Conservation (phyloP, 2,329 filamentous ascomycete genomes). For the Sclerotiophoma versabilis region DNA sequence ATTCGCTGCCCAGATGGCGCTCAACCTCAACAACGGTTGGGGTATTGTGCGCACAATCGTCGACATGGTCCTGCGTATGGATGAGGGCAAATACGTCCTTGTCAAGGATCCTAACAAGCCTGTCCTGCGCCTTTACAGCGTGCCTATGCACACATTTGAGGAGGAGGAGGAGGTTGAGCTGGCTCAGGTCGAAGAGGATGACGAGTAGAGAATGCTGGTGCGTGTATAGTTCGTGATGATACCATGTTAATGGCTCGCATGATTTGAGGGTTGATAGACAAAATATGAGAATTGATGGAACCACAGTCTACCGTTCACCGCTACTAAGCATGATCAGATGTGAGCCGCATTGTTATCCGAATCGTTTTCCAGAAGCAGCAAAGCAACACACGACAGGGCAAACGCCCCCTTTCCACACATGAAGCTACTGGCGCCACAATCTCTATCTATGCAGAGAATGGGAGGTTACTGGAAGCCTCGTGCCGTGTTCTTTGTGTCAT, state of each 20-base stretch:
- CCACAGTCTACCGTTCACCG: neutral
- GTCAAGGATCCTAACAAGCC: constrained; percentile 96
- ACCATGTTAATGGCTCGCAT: constrained; percentile 30
- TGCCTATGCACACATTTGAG: constrained; percentile 87
- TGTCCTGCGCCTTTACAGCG: constrained; percentile 89
- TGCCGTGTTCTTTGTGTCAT: neutral
- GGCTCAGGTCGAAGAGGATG: constrained; percentile 61
- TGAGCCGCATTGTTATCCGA: neutral
- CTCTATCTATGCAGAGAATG: neutral
- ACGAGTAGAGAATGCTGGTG: constrained; percentile 55
- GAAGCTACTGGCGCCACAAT: neutral
- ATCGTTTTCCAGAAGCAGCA: neutral
- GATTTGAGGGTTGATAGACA: constrained; percentile 27
- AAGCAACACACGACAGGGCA: neutral
- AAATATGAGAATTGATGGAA: constrained; percentile 20
- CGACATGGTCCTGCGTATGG: constrained; percentile 84
- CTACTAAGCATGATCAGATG: too few species aligned
- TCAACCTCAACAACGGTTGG: constrained; percentile 97
- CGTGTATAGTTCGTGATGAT: constrained; percentile 26
- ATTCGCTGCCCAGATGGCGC: constrained; percentile 97
- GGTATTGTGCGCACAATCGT: constrained; percentile 98
- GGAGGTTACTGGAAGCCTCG: neutral
- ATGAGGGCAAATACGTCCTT: constrained; percentile 80
- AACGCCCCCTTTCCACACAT: neutral
- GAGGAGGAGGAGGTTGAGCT: constrained; percentile 82